phyloP scores from a whole-genome alignment of 768 basidiomycete genomes.

The Suillus paluster region DNA sequence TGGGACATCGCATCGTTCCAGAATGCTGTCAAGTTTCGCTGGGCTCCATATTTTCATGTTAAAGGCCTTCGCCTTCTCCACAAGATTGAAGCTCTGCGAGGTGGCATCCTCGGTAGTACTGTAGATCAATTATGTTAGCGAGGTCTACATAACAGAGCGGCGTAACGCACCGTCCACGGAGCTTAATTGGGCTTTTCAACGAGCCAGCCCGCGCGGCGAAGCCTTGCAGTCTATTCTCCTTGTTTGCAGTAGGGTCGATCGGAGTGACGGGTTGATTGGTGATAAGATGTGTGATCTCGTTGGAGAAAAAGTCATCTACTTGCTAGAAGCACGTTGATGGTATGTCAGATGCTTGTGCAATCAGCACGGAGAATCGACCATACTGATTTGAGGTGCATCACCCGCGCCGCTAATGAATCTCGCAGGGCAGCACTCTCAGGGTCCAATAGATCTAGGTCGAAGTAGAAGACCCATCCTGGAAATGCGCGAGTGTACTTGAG shows the following conservation, averaged over 20 bases:
- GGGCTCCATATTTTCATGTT: constrained; percentile 89
- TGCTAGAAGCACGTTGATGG: constrained; percentile 48
- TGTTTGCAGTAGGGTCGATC: constrained; percentile 49
- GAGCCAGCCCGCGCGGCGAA: constrained; percentile 26
- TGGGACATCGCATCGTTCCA: constrained; percentile 63
- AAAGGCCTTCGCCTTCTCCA: constrained; percentile 68
- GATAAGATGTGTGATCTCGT: constrained; percentile 85
- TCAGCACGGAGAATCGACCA: constrained; percentile 36
- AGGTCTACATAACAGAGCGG: background rate
- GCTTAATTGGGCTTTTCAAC: constrained; percentile 70
- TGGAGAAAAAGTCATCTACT: constrained; percentile 89
- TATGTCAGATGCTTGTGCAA: constrained; percentile 6
- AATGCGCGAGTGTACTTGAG: constrained; percentile 87
- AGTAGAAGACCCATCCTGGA: constrained; percentile 83
- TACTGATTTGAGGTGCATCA: constrained; percentile 79
- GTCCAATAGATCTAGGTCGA: constrained; percentile 65
- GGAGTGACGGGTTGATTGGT: constrained; percentile 55
- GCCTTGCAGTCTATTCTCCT: constrained; percentile 60
- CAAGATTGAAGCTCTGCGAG: constrained; percentile 49
- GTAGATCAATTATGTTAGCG: constrained; percentile 9
- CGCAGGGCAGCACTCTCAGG: constrained; percentile 39
- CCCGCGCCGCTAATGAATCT: constrained; percentile 53
- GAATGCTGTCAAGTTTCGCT: constrained; percentile 69
- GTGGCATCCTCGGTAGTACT: constrained; percentile 38
- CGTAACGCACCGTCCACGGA: constrained; percentile 56